These are phyloP conservation scores for Patellifolia procumbens DNA, from an alignment of 179 eudicot species.

Conservation along the genomic window DNA sequence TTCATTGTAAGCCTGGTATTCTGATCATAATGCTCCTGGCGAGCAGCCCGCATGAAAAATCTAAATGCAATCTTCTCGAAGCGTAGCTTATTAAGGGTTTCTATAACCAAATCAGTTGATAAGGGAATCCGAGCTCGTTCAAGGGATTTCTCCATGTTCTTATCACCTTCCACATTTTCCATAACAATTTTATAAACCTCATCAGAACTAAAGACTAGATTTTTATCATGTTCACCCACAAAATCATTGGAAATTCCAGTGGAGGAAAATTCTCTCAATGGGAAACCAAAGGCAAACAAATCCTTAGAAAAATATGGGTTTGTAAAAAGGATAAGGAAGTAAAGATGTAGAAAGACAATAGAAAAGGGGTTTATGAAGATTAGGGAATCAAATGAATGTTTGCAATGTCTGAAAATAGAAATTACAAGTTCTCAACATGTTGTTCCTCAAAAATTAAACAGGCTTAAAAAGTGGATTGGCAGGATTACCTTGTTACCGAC, in stretches of 20 bases:
- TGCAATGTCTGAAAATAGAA: conserved; percentile 17
- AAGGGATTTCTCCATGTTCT: conserved; percentile 55
- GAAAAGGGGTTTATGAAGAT: conserved; percentile 6
- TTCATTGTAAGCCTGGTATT: conserved; percentile 63
- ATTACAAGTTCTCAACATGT: conserved; percentile 27
- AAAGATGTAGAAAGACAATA: conserved; percentile 4
- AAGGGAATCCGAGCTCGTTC: conserved; percentile 41
- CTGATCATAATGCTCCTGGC: conserved; percentile 63
- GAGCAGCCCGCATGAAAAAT: conserved; percentile 87
- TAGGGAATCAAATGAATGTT: neutral
- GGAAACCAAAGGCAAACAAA: neutral
- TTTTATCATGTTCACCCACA: conserved; percentile 16
- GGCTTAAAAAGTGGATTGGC: too few relatives aligned
- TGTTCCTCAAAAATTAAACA: too few relatives aligned
- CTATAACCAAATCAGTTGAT: conserved; percentile 57
- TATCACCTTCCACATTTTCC: conserved; percentile 34
- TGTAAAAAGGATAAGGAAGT: neutral
- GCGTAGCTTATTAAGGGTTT: conserved; percentile 56
- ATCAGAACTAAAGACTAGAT: conserved; percentile 34
- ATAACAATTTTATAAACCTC: conserved; percentile 33
- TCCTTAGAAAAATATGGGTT: neutral
- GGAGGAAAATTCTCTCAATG: conserved; percentile 22
- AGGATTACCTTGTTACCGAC: neutral
- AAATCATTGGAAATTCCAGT: conserved; percentile 2
- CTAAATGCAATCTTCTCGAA: conserved; percentile 74